Base-by-base conservation (phyloP, 2,329 filamentous ascomycete genomes). In the Microascus cirrosus region DNA sequence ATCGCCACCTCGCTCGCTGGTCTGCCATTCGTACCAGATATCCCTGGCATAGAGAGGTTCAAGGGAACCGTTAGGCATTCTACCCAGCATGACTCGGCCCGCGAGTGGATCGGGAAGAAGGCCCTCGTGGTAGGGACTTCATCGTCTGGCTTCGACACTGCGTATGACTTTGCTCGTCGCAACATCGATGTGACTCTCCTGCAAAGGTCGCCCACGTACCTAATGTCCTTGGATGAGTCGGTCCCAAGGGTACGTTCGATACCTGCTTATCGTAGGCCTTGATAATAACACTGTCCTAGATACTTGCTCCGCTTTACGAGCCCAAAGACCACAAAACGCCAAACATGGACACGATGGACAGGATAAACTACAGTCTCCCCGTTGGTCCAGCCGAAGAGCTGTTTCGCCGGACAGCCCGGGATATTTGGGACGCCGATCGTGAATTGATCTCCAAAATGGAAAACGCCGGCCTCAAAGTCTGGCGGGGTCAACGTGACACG, bases 11-110 rank as follows among this genome's bases (percentile, higher is more conserved):
- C 42, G 3, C 42, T 48, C 15, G 94, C 89, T 59, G 90, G 90
- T 35, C 85, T 89, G 4, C 80, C 86, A 0, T 90, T 90, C 68
- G 83, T 88, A 74, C 86, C 87, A 0, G 74, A 79, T 7, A 77
- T 95, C 2, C 79, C 82, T 0, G 85, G 84, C 18, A 83, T 90
- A 69, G 84, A 87, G 3, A 76, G 78, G 6, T 95, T 90, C 73
- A 79, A 84, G 59, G 89, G 89, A 2, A 71, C 81, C 1, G 82
- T 92, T 45, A 86, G 82, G 65, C 90, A 95, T 69, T 93, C 88
- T 0, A 89, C 84, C 20, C 73, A 88, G 42, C 73, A 48, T 20
- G 42, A 48, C 42, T 20, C 18, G 18, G n/a, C 42, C 42, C 42
- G 42, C 42, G 42, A 48, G 18, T 48, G n/a, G 4, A 20, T 48